A percentile compares a stretch with the other conserved stretches of the same genome.
These are phyloP conservation scores for Albugo candida DNA, from an alignment of 352 stramenopile genomes.

Conservation along the genomic window DNA sequence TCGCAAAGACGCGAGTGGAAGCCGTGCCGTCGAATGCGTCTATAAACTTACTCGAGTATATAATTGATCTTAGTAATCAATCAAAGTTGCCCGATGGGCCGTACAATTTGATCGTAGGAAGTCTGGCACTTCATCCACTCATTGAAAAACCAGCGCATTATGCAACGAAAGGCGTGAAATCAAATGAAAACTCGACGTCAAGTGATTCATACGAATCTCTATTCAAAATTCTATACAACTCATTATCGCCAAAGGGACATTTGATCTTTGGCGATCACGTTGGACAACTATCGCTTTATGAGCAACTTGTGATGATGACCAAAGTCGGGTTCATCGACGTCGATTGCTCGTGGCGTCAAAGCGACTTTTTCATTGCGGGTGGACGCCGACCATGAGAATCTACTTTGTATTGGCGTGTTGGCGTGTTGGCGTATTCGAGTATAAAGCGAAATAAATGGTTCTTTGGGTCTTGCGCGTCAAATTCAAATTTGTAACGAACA, in stretches of 20 bases:
- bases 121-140: slow-evolving; percentile 50
- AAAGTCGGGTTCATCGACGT: slow-evolving; percentile 46
- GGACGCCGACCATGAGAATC: slow-evolving; percentile 17
- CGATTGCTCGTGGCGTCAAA: slow-evolving; percentile 48
- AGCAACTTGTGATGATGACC: slow-evolving; percentile 34
- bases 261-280: slow-evolving; percentile 56
- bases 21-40: too few species aligned
- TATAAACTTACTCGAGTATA: slow-evolving; percentile 1
- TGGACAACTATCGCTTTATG: slow-evolving; percentile 35
- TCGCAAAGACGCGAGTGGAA: slow-evolving; percentile 26
- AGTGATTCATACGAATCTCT: slow-evolving; percentile 22
- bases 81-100: slow-evolving; percentile 3
- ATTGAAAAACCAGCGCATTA: slow-evolving; percentile 35
- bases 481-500: not conserved
- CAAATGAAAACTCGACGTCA: slow-evolving; percentile 1
- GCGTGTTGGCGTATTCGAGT: not conserved
- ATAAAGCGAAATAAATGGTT: not conserved
- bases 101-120: slow-evolving; percentile 33
- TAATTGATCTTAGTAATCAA: slow-evolving; percentile 1
- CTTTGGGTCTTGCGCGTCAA: not conserved
- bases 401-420: slow-evolving; percentile 1
- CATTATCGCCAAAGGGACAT: slow-evolving; percentile 38
- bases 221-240: slow-evolving; percentile 28
- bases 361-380: slow-evolving; percentile 56
- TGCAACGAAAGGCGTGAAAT: not conserved